phyloP scores from a whole-genome alignment of 2,329 filamentous ascomycete genomes.

The Colletotrichum higginsianum region DNA sequence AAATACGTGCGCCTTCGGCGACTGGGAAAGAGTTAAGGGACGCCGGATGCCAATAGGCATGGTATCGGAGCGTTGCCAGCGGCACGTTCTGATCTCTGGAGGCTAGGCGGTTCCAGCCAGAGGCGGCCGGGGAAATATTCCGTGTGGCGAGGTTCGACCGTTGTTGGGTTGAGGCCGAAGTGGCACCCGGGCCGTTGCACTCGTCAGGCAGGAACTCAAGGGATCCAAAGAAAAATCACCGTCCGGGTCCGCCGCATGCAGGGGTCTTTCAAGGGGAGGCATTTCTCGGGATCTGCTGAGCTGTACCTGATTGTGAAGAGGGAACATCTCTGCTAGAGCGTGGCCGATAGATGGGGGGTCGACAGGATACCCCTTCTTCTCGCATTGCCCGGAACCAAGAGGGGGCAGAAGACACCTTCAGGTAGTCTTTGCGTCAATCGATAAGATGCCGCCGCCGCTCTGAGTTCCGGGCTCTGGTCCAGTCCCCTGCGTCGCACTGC shows the following conservation, averaged over 20 bases:
- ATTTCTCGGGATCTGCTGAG: constrained; percentile 28
- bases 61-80: background rate
- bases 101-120: background rate
- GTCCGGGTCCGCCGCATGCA: constrained; percentile 35
- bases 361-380: constrained; percentile 36
- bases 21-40: background rate
- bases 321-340: constrained; percentile 29
- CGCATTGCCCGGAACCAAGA: constrained; percentile 35
- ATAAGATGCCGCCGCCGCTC: constrained; percentile 41
- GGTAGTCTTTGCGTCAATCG: constrained; percentile 37
- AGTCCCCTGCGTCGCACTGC: constrained; percentile 23
- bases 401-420: constrained; percentile 1
- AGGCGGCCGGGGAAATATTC: constrained; percentile 32
- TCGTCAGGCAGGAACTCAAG: constrained; percentile 37
- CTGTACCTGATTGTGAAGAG: constrained; percentile 26
- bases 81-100: background rate
- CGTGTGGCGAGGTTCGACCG: constrained; percentile 30
- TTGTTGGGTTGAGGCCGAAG: constrained; percentile 27
- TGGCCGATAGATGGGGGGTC: constrained; percentile 34
- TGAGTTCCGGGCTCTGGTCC: background rate
- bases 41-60: background rate
- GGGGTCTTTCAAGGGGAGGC: constrained; percentile 30
- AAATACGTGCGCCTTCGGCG: background rate
- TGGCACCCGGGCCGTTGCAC: constrained; percentile 33
- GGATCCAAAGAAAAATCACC: constrained; percentile 18